phyloP scores from a whole-genome alignment of 1,139 yeast genomes.

The Hyphopichia fennica region DNA sequence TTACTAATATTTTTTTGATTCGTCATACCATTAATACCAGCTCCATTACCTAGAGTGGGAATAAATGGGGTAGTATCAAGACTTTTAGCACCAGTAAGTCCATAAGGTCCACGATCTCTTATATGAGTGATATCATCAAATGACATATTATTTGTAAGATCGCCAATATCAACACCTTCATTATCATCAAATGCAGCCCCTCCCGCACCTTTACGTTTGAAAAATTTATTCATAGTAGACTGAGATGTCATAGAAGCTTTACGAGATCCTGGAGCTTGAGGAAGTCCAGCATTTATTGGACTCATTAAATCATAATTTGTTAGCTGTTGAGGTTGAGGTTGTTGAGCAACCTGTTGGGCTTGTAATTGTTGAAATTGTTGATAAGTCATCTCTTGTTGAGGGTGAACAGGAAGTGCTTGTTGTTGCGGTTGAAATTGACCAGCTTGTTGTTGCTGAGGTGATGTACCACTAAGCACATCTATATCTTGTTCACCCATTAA shows the following conservation, averaged over 20 bases:
- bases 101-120: conserved; percentile 65
- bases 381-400: conserved; percentile 6
- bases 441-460: conserved; percentile 8
- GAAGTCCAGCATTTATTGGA: conserved; percentile 10
- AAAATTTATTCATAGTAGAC: conserved; percentile 40
- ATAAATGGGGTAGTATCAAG: conserved; percentile 71
- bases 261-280: conserved; percentile 19
- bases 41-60: conserved; percentile 52
- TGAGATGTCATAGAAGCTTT: conserved; percentile 48
- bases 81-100: conserved; percentile 35
- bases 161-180: conserved; percentile 47
- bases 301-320: conserved; percentile 15
- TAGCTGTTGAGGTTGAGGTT: conserved; percentile 10
- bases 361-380: conserved; percentile 11
- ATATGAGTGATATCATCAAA: conserved; percentile 64
- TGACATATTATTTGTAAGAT: conserved; percentile 45
- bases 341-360: conserved; percentile 16
- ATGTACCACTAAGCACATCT: conserved; percentile 17
- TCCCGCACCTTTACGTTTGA: conserved; percentile 37
- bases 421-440: conserved; percentile 1
- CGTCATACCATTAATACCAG: conserved; percentile 13
- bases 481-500: conserved; percentile 31
- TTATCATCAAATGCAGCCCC: conserved; percentile 52
- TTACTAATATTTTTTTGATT: conserved; percentile 40
- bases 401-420: neutral